Evolutionary conservation across 192 early-diverging fungal species (phyloP), one percentile per base, ranked within the genome.

Genomic region (Coemansia sp.): DNA sequence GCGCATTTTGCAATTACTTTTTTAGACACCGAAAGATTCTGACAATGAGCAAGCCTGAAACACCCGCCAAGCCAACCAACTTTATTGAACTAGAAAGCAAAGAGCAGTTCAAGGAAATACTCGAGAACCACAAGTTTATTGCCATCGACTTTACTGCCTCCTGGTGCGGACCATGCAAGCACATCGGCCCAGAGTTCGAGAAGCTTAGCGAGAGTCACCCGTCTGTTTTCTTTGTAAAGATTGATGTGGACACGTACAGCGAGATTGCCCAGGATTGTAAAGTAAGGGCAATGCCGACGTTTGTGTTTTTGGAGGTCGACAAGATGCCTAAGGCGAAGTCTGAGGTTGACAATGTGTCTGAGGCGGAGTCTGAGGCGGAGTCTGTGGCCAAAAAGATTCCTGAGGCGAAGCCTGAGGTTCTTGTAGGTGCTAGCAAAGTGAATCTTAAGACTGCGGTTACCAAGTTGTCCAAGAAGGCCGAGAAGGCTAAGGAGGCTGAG

Each of bases 151-250:
- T 89, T 78, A 76, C 79, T 59, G 93, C 89, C 60, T 81, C 76
- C 56, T 93, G 93, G 94, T 95, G 94, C 80, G 90, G 89, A 30
- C 92, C 93, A 25, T 95, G 92, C 87, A 90, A 89, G 81, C 65
- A 86, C 46, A 86, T 92, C 60, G 71, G 80, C 14, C 89, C 90
- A 60, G 80, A 84, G 67, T 91, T 89, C 63, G 80, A 80, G 22
- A 62, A 84, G 58, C 82, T 94, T 10, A 67, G 88, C 4, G 64
- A 72, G 20, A 61, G 84, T 29, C 70, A 82, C 72, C 19, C 83
- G 1, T 74, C 87, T 33, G 75, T 91, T 50, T 63, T 69, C 32
- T 95, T 96, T 63, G 74, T 90, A 58, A 92, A 92, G 82, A 88
- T 96, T 50, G 89, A 95, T 82, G 92, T 96, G 11, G 94, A 96